Conservation (phyloP, 2,329 filamentous ascomycete species). For the Aplosporella prunicola region DNA sequence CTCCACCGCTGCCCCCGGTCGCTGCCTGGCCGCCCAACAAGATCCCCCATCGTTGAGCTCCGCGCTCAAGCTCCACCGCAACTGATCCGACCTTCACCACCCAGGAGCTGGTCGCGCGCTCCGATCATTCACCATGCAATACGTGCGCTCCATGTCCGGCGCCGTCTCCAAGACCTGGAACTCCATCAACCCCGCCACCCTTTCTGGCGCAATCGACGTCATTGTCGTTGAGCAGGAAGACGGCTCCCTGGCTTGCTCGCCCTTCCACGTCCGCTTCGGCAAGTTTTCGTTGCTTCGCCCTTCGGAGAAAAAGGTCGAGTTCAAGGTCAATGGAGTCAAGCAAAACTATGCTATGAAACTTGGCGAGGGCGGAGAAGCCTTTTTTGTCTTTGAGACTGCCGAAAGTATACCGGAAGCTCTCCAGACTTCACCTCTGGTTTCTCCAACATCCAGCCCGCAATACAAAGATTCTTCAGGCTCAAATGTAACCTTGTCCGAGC, state of each 20-base stretch:
- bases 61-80: constrained; percentile 1
- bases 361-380: constrained; percentile 92
- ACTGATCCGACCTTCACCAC: neutral
- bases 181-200: constrained; percentile 93
- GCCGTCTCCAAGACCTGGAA: constrained; percentile 99
- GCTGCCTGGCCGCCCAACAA: constrained; percentile 10
- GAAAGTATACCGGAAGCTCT: constrained; percentile 85
- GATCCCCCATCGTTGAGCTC: constrained; percentile 8
- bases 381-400: constrained; percentile 96
- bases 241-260: constrained; percentile 80
- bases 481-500: constrained; percentile 50
- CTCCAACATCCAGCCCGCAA: constrained; percentile 74
- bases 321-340: constrained; percentile 84
- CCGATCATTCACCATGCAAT: constrained; percentile 80
- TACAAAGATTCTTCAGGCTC: constrained; percentile 43
- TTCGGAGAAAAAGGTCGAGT: constrained; percentile 98
- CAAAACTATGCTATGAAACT: constrained; percentile 97
- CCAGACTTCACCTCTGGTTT: constrained; percentile 90
- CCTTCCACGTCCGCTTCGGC: constrained; percentile 97
- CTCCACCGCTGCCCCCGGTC: constrained; percentile 2
- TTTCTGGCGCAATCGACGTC: constrained; percentile 96
- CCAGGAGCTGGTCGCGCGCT: neutral
- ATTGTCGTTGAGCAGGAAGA: constrained; percentile 97
- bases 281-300: constrained; percentile 94
- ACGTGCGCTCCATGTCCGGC: constrained; percentile 90